Base-by-base conservation (phyloP, 1,139 yeast species). In the Sugiyamaella novakii region DNA sequence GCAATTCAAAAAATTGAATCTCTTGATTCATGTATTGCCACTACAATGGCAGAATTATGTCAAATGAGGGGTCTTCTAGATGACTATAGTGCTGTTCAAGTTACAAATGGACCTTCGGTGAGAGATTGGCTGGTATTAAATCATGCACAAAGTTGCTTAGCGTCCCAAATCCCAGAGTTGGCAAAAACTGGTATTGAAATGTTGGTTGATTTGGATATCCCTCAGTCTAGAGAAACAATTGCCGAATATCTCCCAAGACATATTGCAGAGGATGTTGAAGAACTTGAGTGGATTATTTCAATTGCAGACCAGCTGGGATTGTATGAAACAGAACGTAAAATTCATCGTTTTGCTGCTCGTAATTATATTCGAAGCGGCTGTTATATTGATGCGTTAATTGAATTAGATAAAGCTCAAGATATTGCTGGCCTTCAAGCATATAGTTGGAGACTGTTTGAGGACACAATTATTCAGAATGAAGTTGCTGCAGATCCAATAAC, bases 261-360 rank as follows among this genome's bases (percentile, higher is more conserved):
- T 59, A 72, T 80, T 34, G 48, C 54, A 30, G 42, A 75, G 43
- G 78, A 83, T 5, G 83, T 83, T 58, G 92, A 84, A 60, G 95
- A 87, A 59, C 73, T 84, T 55, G 94, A 86, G 63, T 86, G 95
- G 94, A 80, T 84, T 25, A 69, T 87, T 46, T 78, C 87, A 1
- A 72, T 75, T 15, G 77, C 81, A 57, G 73, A 77, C 35, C 68
- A 70, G 48, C 63, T 75, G 37, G 70, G 70, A 37, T 63, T 77
- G 12, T 37, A 47, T 2, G 54, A 53, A 10, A 50, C 57, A 0
- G 53, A 46, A 11, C 46, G 43, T 6, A 25, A 46, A 8, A 51
- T 62, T 15, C 53, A 58, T 52, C 52, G 54, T 35, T 47, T 59
- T n/a, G 54, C 59, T 3, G 65, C 65, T 2, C 52, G 50, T 25